Percentiles rank a stretch among this genome's conserved stretches.
Conservation (phyloP, 805 yeast species). For the Clavispora asparagi region DNA sequence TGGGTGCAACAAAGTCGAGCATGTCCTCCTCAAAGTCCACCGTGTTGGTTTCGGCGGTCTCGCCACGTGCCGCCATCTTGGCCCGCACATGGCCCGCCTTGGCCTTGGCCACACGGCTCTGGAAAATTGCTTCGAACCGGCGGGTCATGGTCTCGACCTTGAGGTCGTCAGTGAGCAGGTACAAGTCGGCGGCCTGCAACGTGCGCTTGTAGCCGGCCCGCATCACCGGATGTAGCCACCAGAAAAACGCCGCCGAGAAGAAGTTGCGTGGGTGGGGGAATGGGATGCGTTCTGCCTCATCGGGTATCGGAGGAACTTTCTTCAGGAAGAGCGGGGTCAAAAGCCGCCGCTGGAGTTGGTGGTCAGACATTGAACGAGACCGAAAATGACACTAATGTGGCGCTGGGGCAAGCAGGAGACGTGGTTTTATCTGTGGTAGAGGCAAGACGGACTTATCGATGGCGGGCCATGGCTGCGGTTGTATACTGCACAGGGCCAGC, state of each 20-base stretch:
- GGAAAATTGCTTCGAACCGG: conserved; percentile 18
- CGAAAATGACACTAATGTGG: no score
- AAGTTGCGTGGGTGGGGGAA: conserved; percentile 42
- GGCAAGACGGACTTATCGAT: no score
- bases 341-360: conserved; percentile 26
- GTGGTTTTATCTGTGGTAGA: no score
- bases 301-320: conserved; percentile 46
- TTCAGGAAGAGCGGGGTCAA: conserved; percentile 31
- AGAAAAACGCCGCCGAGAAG: conserved; percentile 44
- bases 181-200: conserved; percentile 59
- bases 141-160: conserved; percentile 29
- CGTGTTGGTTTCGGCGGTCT: conserved; percentile 11
- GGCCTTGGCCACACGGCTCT: conserved; percentile 6
- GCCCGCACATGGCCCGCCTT: conserved; percentile 14
- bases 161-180: conserved; percentile 26
- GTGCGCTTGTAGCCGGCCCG: conserved; percentile 69
- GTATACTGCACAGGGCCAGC: no score
- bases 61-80: conserved; percentile 24
- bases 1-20: conserved; percentile 26
- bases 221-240: conserved; percentile 67
- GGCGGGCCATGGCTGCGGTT: no score
- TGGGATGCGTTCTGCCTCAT: conserved; percentile 41
- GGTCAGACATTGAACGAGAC: neutral
- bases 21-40: conserved; percentile 17
- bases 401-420: no score